These are phyloP conservation scores for Schizophyllum amplum DNA, from an alignment of 1,284 basidiomycete species.

Conservation along the genomic window DNA sequence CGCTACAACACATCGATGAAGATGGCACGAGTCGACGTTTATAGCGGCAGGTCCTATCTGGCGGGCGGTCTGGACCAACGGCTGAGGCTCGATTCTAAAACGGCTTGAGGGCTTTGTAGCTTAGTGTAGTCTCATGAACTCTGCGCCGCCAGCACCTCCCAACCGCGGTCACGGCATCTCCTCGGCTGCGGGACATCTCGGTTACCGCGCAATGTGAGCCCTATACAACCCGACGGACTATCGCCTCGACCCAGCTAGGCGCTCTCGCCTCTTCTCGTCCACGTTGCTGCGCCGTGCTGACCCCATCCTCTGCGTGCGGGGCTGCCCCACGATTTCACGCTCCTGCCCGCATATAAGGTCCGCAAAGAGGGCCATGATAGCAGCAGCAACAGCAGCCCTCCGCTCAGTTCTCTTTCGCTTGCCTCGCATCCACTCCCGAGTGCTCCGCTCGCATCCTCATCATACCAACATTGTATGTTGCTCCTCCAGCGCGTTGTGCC, in stretches of 20 bases:
- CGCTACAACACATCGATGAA: too few species aligned
- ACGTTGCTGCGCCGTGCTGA: background rate
- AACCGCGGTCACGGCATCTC: too few species aligned
- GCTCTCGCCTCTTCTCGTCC: background rate
- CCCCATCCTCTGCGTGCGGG: background rate
- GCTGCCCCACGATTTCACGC: background rate
- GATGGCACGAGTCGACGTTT: too few species aligned
- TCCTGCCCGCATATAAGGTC: too few species aligned
- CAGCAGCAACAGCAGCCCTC: too few species aligned
- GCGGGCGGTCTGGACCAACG: background rate
- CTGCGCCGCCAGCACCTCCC: background rate
- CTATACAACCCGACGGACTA: background rate
- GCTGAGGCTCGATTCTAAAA: background rate
- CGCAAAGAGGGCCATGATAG: too few species aligned
- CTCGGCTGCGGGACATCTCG: background rate
- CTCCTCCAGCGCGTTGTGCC: too few species aligned
- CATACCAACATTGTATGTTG: background rate
- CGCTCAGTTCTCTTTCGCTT: too few species aligned
- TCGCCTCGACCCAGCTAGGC: background rate
- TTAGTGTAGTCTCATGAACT: background rate
- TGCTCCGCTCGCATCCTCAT: too few species aligned
- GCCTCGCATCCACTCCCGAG: too few species aligned
- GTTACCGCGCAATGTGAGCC: background rate
- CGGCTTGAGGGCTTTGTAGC: too few species aligned
- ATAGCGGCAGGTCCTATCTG: too few species aligned